Percentiles rank a stretch among this genome's conserved stretches.
Conservation (phyloP, 1,139 yeast species). For the Yamadazyma diospyri region DNA sequence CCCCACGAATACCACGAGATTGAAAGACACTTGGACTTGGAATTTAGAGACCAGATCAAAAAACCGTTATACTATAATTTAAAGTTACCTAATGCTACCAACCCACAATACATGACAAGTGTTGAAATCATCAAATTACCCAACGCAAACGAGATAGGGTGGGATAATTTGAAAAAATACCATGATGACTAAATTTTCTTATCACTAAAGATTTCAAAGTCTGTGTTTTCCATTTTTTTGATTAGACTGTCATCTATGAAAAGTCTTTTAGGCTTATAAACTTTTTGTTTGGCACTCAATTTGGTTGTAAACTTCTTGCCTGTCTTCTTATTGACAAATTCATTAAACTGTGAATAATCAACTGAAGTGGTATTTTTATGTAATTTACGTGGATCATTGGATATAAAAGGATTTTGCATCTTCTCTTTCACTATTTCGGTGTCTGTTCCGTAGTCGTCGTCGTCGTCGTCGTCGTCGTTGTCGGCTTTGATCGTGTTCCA, state of each 20-base stretch:
- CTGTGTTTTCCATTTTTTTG: conserved; percentile 1
- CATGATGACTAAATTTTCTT: conserved; percentile 11
- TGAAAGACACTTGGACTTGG: conserved; percentile 29
- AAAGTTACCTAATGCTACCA: conserved; percentile 28
- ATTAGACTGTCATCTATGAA: conserved; percentile 4
- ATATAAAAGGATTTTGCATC: conserved; percentile 16
- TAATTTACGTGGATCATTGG: conserved; percentile 6
- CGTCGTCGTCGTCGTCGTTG: conserved; percentile 1
- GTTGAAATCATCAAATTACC: conserved; percentile 44
- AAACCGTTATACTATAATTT: conserved; percentile 34
- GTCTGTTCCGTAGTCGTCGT: conserved; percentile 5
- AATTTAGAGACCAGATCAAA: conserved; percentile 32
- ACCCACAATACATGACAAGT: conserved; percentile 35
- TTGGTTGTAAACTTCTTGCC: conserved; percentile 23
- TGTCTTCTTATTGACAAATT: conserved; percentile 22
- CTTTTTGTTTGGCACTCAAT: conserved; percentile 18
- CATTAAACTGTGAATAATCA: conserved; percentile 23
- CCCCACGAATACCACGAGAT: conserved; percentile 37
- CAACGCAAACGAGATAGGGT: conserved; percentile 43
- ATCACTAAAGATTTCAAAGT: conserved; percentile 18
- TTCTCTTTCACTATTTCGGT: not conserved
- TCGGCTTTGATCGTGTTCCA: not conserved
- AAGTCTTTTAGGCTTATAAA: conserved; percentile 28
- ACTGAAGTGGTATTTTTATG: conserved; percentile 10
- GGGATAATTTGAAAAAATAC: conserved; percentile 44